Base-by-base conservation (phyloP, 345 rosid genomes). In the Populus ilicifolia region DNA sequence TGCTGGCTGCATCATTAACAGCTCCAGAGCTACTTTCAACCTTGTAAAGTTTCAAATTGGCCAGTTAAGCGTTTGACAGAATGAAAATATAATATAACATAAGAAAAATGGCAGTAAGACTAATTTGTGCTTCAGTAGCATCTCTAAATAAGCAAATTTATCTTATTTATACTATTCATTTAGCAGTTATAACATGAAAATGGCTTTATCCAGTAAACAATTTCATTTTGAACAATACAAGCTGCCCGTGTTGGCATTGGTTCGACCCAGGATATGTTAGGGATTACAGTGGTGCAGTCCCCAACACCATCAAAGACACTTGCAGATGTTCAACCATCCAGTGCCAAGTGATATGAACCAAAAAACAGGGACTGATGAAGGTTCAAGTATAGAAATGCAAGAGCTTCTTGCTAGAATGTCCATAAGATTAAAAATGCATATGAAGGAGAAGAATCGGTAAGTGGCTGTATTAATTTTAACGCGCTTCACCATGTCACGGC, bases 21-120 rank as follows among this genome's bases (percentile, higher is more conserved):
- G 94, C 90, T 77, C 97, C 98, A 33, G 97, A 85, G 82, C 96
- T 80, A 81, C 80, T 91, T 79, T 96, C 99, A 62, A 94, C 98
- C 97, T 92, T 74, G 67, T 46, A 78, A 81, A 70, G 14, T 21
- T 64, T 52, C 43, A 74, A 71, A 69, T 36, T 18, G 36, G 23
- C 79, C 56, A 35, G 63, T 75, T 63, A 65, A 62, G 62, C 12
- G 21, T 44, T 43, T 52, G 43, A 21, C 70, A 56, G 5, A 23
- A 21, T 14, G n/a, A 16, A 44, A 48, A 41, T 48, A 59, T n/a
- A 65, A 71, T 59, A 69, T 25, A 75, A 50, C n/a, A 72, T 36
- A 67, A 20, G 8, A 38, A 62, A 71, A 56, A 39, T 27, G 36
- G 50, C 1, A 9, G 30, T 43, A 25, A 23, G 20, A 6, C 14